Evolutionary conservation across 2,329 filamentous ascomycete species (phyloP).

Genomic region (Alternaria sp.): DNA sequence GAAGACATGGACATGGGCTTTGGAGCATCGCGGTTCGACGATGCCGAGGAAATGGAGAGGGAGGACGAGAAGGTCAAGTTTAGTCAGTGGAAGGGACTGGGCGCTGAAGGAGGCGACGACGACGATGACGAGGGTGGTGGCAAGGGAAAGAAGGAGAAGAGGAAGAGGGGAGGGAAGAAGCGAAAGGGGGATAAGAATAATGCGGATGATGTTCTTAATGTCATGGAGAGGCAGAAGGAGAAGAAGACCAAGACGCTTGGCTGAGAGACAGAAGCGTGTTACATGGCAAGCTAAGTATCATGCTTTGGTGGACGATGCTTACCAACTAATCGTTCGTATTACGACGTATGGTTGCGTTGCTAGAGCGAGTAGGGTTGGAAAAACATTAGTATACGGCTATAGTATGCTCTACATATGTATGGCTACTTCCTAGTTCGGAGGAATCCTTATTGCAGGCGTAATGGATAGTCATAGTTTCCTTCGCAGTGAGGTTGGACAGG

Average conservation of each 20-base stretch:
- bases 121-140: conserved; percentile 56
- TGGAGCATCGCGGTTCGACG: conserved; percentile 84
- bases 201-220: conserved; percentile 80
- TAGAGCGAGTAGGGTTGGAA: no score
- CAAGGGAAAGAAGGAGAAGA: conserved; percentile 65
- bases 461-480: no score
- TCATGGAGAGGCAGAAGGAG: conserved; percentile 70
- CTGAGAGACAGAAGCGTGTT: no score
- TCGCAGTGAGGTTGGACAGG: no score
- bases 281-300: no score
- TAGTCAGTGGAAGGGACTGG: conserved; percentile 67
- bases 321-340: no score
- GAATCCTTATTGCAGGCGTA: no score
- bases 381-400: no score
- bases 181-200: conserved; percentile 81
- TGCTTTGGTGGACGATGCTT: no score
- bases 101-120: conserved; percentile 62
- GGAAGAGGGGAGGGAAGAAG: conserved; percentile 78
- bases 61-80: conserved; percentile 69
- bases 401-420: no score
- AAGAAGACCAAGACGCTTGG: conserved; percentile 37
- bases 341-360: no score
- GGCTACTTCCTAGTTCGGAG: no score
- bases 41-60: conserved; percentile 82
- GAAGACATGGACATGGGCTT: conserved; percentile 96